Evolutionary conservation across 106 monocot genomes (phyloP).

Genomic region (Ottelia alismoides): DNA sequence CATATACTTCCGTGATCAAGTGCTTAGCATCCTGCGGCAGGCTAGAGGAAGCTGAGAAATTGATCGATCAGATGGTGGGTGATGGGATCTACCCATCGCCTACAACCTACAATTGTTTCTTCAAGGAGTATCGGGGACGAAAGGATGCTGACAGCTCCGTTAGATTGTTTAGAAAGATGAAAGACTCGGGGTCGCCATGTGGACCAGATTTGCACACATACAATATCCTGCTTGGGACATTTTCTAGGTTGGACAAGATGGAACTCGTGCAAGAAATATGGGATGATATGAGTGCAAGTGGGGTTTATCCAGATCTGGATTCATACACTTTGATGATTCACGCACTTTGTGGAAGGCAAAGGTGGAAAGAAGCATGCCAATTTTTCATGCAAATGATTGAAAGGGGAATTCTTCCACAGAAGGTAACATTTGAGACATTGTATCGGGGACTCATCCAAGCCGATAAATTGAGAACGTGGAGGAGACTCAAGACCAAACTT

Average conservation of each 20-base stretch:
- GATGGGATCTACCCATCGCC: slow-evolving; percentile 52
- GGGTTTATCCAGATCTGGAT: slow-evolving; percentile 74
- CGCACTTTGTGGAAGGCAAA: slow-evolving; percentile 58
- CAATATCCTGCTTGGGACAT: slow-evolving; percentile 69
- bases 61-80: slow-evolving; percentile 63
- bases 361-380: slow-evolving; percentile 78
- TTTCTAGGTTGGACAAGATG: slow-evolving; percentile 30
- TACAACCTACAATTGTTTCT: slow-evolving; percentile 89
- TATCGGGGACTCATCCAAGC: slow-evolving; percentile 90
- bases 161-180: slow-evolving; percentile 70
- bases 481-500: slow-evolving; percentile 75
- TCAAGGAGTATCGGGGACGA: slow-evolving; percentile 88
- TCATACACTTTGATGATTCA: slow-evolving; percentile 79
- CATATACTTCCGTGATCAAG: slow-evolving; percentile 87
- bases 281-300: slow-evolving; percentile 61
- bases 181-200: slow-evolving; percentile 20
- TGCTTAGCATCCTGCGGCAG: slow-evolving; percentile 88
- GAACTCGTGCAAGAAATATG: slow-evolving; percentile 54
- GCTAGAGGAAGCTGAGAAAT: slow-evolving; percentile 66
- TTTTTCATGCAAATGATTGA: slow-evolving; percentile 99
- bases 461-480: slow-evolving; percentile 90
- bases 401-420: slow-evolving; percentile 88
- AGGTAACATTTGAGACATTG: slow-evolving; percentile 82
- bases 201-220: slow-evolving; percentile 68
- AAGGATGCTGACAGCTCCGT: slow-evolving; percentile 50